Evolutionary conservation across 495 filamentous ascomycete species (phyloP).

Genomic region (Pseudoneurospora amorphoporcata): DNA sequence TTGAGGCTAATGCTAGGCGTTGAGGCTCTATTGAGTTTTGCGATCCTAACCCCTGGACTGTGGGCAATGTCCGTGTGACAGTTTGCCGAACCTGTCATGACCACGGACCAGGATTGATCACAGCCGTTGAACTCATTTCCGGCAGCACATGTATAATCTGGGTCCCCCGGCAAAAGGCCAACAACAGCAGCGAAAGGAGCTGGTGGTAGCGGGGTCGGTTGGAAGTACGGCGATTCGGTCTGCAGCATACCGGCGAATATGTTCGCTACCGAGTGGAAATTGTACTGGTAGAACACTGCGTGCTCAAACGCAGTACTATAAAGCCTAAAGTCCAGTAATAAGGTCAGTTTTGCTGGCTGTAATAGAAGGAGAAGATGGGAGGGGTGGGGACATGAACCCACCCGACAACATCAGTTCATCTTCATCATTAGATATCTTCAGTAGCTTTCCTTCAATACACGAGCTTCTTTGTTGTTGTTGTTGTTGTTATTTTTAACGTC

Average conservation of each 20-base stretch:
- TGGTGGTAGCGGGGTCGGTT: slow-evolving; percentile 62
- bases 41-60: too few species aligned
- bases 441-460: too few species aligned
- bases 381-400: too few species aligned
- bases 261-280: slow-evolving; percentile 61
- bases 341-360: too few species aligned
- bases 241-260: slow-evolving; percentile 74
- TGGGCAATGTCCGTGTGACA: too few species aligned
- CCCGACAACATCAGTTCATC: too few species aligned
- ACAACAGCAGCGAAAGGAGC: slow-evolving; percentile 38
- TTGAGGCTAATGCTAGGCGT: too few species aligned
- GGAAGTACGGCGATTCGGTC: slow-evolving; percentile 82
- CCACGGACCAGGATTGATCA: slow-evolving; percentile 16
- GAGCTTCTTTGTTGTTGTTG: too few species aligned
- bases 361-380: fast-evolving
- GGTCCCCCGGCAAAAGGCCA: slow-evolving; percentile 8
- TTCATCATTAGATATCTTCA: too few species aligned
- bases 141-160: slow-evolving; percentile 2
- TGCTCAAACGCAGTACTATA: slow-evolving; percentile 43
- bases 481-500: too few species aligned
- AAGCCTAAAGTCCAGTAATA: too few species aligned
- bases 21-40: too few species aligned
- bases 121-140: slow-evolving; percentile 5
- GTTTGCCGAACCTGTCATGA: slow-evolving; percentile 7
- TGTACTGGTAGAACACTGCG: slow-evolving; percentile 70